phyloP scores from a whole-genome alignment of 169 alveolate genomes.

The Plasmodium blacklocki region DNA sequence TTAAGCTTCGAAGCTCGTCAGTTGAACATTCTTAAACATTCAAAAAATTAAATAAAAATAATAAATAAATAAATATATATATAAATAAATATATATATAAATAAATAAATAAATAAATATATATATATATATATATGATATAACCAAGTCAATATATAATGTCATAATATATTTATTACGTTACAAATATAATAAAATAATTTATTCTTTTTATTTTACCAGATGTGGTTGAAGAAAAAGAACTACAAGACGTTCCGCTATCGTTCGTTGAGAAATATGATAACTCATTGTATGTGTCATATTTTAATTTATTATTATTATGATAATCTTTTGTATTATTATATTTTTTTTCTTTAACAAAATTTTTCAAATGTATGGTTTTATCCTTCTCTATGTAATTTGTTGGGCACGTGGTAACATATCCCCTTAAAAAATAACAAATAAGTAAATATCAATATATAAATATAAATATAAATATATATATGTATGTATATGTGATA shows the following conservation, averaged over 20 bases:
- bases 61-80: neutral
- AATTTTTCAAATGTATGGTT: neutral
- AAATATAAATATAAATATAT: neutral
- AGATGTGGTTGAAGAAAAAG: neutral
- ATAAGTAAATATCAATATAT: neutral
- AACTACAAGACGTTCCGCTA: neutral
- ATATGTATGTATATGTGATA: neutral
- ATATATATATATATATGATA: too few species aligned
- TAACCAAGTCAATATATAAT: too few species aligned
- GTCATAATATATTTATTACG: too few species aligned
- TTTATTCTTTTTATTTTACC: neutral
- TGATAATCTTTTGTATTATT: neutral
- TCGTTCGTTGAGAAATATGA: neutral
- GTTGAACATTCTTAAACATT: neutral
- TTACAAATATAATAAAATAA: too few species aligned
- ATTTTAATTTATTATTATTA: neutral
- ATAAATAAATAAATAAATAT: too few species aligned
- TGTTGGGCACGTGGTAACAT: constrained; percentile 39
- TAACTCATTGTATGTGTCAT: neutral
- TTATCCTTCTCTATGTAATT: neutral
- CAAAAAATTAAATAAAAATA: neutral
- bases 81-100: neutral
- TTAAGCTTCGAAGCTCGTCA: constrained; percentile 38
- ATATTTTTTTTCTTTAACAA: neutral
- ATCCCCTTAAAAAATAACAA: constrained; percentile 22